These are phyloP conservation scores for Apiospora phragmitis DNA, from an alignment of 2,329 filamentous ascomycete species.

Conservation along the genomic window DNA sequence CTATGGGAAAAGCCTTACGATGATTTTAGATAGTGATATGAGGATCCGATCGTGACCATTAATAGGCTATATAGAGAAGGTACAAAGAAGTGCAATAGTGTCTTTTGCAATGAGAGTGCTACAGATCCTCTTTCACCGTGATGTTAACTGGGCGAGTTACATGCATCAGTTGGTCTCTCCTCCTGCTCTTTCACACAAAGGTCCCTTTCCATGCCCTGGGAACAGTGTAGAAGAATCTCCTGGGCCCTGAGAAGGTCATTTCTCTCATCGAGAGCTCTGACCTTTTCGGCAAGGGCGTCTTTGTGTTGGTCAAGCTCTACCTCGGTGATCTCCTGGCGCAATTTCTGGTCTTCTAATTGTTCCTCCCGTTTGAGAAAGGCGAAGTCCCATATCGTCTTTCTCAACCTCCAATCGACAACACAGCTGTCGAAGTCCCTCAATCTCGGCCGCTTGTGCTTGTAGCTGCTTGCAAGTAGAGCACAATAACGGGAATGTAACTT, in stretches of 20 bases:
- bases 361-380: neutral
- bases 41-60: neutral
- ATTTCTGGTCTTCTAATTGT: neutral
- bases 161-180: neutral
- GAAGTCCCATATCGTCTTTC: neutral
- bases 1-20: neutral
- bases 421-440: neutral
- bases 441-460: neutral
- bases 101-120: neutral
- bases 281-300: neutral
- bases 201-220: neutral
- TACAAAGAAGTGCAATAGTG: neutral
- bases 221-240: neutral
- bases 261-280: neutral
- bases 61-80: neutral
- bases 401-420: neutral
- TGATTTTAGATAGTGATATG: neutral
- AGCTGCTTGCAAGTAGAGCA: neutral
- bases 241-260: neutral
- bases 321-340: neutral
- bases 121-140: neutral
- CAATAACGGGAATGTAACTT: neutral
- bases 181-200: neutral
- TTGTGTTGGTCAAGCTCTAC: neutral
- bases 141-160: neutral